Evolutionary conservation across 768 basidiomycete genomes (phyloP).

Genomic region (Mycena epipterygia): DNA sequence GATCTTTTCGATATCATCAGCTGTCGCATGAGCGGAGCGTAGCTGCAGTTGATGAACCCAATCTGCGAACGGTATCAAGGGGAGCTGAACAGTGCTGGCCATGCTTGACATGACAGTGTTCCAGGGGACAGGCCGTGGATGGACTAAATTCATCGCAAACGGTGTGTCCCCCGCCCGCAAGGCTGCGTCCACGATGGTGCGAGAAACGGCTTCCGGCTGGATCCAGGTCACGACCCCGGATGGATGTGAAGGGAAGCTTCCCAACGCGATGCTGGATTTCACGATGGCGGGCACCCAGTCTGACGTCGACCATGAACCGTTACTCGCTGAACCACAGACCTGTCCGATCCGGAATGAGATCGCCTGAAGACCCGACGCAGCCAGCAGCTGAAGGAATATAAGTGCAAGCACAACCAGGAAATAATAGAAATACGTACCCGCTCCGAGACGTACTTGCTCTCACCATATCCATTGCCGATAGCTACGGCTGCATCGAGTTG

Average conservation of each 20-base stretch:
- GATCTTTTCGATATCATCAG: constrained; percentile 16
- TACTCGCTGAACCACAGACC: constrained; percentile 37
- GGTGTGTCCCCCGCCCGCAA: constrained; percentile 37
- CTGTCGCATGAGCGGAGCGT: not conserved
- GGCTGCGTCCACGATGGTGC: constrained; percentile 49
- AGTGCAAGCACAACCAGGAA: not conserved
- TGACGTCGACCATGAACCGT: constrained; percentile 47
- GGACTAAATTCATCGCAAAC: constrained; percentile 51
- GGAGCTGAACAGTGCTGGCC: constrained; percentile 17
- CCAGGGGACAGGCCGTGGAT: constrained; percentile 52
- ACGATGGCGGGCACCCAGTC: constrained; percentile 50
- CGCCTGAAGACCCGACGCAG: constrained; percentile 46
- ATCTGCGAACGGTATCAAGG: constrained; percentile 4
- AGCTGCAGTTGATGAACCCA: constrained; percentile 13
- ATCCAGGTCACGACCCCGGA: constrained; percentile 51
- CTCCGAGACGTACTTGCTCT: constrained; percentile 52
- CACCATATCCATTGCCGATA: constrained; percentile 47
- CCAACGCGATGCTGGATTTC: constrained; percentile 37
- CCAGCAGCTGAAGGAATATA: constrained; percentile 42
- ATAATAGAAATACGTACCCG: constrained; percentile 44
- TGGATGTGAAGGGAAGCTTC: constrained; percentile 25
- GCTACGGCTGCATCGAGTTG: constrained; percentile 42
- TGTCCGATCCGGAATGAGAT: constrained; percentile 46
- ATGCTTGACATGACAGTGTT: constrained; percentile 41
- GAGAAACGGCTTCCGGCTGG: constrained; percentile 50